Conservation (phyloP, 495 filamentous ascomycete genomes). For the Poronia punctata region DNA sequence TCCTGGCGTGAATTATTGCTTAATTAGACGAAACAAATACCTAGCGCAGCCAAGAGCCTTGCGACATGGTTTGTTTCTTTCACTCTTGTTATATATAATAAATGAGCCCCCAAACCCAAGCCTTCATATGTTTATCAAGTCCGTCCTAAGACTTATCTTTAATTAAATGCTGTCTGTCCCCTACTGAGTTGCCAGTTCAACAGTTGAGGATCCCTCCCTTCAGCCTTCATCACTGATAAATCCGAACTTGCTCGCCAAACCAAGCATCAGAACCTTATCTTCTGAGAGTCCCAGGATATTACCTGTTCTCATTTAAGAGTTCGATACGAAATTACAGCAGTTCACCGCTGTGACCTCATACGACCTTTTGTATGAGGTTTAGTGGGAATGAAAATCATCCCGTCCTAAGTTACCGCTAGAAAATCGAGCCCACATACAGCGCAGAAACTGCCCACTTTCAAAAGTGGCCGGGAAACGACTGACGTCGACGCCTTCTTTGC, state of each 20-base stretch:
- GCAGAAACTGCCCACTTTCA: conserved; percentile 9
- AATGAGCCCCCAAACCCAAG: no score
- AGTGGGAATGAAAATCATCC: conserved; percentile 4
- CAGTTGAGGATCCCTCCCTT: background rate
- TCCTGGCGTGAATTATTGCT: conserved; percentile 1
- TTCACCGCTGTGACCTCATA: conserved; percentile 5
- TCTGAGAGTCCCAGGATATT: no score
- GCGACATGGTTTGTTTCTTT: background rate
- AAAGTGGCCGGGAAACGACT: conserved; percentile 5
- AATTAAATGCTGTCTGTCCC: no score
- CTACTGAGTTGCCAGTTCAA: background rate
- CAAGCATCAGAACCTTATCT: no score
- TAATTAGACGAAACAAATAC: conserved; percentile 6
- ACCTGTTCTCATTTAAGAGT: background rate
- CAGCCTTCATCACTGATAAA: no score
- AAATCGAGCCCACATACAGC: conserved; percentile 5
- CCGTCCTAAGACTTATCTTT: no score
- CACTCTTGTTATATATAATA: conserved; percentile 1
- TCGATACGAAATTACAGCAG: background rate
- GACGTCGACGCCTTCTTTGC: conserved; percentile 2
- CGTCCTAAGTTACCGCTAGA: background rate
- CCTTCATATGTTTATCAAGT: no score
- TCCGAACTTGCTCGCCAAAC: no score
- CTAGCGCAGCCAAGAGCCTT: conserved; percentile 5
- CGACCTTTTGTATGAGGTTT: background rate